Evolutionary conservation across 73 alveolate genomes (phyloP).

Genomic region (Paraurostyla sp.): DNA sequence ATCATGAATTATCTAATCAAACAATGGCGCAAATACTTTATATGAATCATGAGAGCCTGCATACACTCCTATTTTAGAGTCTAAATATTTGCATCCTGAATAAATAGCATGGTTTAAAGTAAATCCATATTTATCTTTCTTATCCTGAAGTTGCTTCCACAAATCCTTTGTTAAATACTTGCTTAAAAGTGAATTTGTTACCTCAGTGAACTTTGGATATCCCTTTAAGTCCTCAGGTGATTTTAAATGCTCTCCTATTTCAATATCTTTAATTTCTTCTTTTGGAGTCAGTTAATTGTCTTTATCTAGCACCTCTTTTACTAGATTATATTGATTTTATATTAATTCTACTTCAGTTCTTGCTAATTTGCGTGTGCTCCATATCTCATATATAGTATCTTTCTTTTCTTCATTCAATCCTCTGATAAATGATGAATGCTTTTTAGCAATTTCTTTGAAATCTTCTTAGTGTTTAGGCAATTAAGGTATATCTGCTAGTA

Average conservation of each 20-base stretch:
- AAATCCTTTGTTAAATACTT: neutral
- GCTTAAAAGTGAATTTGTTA: neutral
- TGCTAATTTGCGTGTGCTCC: too few relatives aligned
- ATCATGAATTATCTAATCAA: neutral
- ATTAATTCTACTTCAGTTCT: too few relatives aligned
- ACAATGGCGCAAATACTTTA: neutral
- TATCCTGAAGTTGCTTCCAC: neutral
- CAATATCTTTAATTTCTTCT: too few relatives aligned
- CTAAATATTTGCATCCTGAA: conserved; percentile 49
- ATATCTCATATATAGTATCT: too few relatives aligned
- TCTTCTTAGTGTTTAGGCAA: too few relatives aligned
- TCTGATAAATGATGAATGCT: neutral
- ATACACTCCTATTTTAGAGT: conserved; percentile 53
- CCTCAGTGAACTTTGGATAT: neutral
- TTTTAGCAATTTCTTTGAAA: neutral
- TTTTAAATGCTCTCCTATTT: neutral
- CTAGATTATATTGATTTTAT: too few relatives aligned
- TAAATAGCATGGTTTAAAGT: conserved; percentile 24
- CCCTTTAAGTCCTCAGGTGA: conserved; percentile 12
- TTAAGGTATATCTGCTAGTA: too few relatives aligned
- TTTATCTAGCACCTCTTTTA: too few relatives aligned
- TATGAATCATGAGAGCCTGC: conserved; percentile 65
- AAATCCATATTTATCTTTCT: conserved; percentile 41
- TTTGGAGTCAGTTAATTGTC: too few relatives aligned
- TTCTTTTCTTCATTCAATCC: too few relatives aligned